phyloP scores from a whole-genome alignment of 805 yeast species.

The Ogataea ganodermae region DNA sequence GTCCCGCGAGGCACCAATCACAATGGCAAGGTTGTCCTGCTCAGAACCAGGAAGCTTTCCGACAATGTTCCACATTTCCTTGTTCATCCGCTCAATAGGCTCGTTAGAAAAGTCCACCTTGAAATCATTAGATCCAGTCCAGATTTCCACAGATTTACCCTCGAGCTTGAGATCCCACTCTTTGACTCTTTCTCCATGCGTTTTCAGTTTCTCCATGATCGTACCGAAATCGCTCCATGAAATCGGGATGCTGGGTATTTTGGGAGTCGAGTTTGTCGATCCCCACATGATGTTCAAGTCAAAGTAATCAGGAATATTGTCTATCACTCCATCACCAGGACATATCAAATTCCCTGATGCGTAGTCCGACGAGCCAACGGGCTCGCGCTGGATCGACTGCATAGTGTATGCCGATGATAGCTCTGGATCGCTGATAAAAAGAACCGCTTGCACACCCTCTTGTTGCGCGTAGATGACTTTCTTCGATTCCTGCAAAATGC shows the following conservation, averaged over 20 bases:
- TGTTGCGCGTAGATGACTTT: slow-evolving; percentile 57
- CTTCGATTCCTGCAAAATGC: slow-evolving; percentile 48
- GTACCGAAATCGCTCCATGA: slow-evolving; percentile 68
- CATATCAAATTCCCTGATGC: slow-evolving; percentile 78
- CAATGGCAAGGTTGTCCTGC: slow-evolving; percentile 67
- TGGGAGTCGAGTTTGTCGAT: slow-evolving; percentile 57
- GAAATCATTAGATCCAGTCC: slow-evolving; percentile 44
- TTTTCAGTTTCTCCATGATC: slow-evolving; percentile 40
- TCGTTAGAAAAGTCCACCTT: slow-evolving; percentile 34
- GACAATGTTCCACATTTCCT: slow-evolving; percentile 75
- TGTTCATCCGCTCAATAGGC: slow-evolving; percentile 52
- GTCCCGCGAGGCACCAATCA: slow-evolving; percentile 85
- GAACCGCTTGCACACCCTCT: slow-evolving; percentile 61
- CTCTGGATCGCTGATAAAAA: slow-evolving; percentile 58
- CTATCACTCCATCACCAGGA: slow-evolving; percentile 64
- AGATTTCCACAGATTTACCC: slow-evolving; percentile 37
- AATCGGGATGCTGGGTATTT: slow-evolving; percentile 75
- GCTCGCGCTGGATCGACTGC: slow-evolving; percentile 52
- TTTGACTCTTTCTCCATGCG: slow-evolving; percentile 39
- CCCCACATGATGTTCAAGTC: slow-evolving; percentile 43
- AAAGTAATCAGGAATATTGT: slow-evolving; percentile 38
- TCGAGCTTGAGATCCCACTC: slow-evolving; percentile 38
- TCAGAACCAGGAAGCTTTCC: slow-evolving; percentile 82
- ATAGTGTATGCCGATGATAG: slow-evolving; percentile 34
- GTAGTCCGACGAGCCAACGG: slow-evolving; percentile 56